Base-by-base conservation (phyloP, 495 filamentous ascomycete species). In the Penicillium cataractarum region DNA sequence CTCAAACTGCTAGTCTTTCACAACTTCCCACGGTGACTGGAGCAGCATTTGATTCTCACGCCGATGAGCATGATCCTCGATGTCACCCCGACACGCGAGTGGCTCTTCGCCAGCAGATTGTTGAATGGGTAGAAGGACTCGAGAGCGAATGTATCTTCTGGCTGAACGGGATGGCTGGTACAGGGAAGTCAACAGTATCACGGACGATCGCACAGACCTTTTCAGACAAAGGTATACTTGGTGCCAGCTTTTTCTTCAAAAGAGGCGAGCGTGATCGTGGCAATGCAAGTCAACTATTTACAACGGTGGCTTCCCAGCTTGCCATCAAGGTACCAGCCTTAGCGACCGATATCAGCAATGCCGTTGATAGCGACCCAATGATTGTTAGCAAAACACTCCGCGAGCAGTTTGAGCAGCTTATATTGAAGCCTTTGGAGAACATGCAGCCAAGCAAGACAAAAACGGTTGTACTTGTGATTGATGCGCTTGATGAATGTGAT, bases 401-500 rank as follows among this genome's bases (percentile, higher is more conserved):
- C 15, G 68, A 80, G 0, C 84, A 87, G 64, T 86, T 81, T 63
- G 65, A 81, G 5, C 71, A 80, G 64, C 75, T 87, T 3, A 63
- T 86, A 60, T 54, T 81, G 51, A 27, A 76, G 26, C 80, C 80
- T 6, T 63, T 85, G 0, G 32, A 21, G 12, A 29, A 35, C 2
- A 32, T 68, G 6, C 17, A 55, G 5, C 31, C 32, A 48, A 4
- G 13, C 1, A 0, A 4, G 46, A 66, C 21, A 22, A 60, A 29
- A 62, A 64, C n/a, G 9, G 19, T 74, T 19, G 61, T 78, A 10
- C 66, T 85, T 8, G 73, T 85, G 17, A 69, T 87, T 35, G 83
- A 87, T 61, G 83, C 83, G 33, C 69, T 87, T 17, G 84, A 84
- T 53, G 81, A 85, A 59, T 86, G 81, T 58, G 78, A 78, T 0